Evolutionary conservation across 1,139 yeast genomes (phyloP).

Genomic region (Blastobotrys malaysiensis): DNA sequence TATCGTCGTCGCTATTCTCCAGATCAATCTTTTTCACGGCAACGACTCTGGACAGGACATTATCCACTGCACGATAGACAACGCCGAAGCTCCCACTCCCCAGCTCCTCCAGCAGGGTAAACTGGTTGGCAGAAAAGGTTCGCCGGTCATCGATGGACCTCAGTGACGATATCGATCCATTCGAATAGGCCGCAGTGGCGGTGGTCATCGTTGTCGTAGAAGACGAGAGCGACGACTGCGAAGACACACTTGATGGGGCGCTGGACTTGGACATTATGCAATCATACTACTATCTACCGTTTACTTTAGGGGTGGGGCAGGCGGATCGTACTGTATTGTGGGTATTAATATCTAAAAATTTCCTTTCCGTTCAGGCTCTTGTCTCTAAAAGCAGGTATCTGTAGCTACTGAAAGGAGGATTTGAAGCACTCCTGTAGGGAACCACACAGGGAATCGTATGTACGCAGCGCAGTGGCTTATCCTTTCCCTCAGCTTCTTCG

Average conservation of each 20-base stretch:
- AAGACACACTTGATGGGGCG: background rate
- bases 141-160: conserved; percentile 19
- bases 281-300: background rate
- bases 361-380: too few species aligned
- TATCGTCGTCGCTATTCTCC: conserved; percentile 69
- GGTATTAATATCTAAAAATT: background rate
- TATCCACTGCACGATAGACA: conserved; percentile 68
- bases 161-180: background rate
- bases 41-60: conserved; percentile 19
- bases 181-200: background rate
- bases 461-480: background rate
- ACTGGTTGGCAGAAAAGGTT: conserved; percentile 43
- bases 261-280: background rate
- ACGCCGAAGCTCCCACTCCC: conserved; percentile 90
- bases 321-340: background rate
- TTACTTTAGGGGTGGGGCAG: background rate
- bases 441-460: background rate
- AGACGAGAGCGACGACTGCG: background rate
- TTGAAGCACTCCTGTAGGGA: background rate
- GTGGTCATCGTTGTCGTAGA: background rate
- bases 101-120: conserved; percentile 64
- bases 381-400: background rate
- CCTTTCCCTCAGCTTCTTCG: background rate
- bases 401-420: background rate
- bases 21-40: conserved; percentile 50